phyloP scores from a whole-genome alignment of 768 basidiomycete species.

The Russula compacta region DNA sequence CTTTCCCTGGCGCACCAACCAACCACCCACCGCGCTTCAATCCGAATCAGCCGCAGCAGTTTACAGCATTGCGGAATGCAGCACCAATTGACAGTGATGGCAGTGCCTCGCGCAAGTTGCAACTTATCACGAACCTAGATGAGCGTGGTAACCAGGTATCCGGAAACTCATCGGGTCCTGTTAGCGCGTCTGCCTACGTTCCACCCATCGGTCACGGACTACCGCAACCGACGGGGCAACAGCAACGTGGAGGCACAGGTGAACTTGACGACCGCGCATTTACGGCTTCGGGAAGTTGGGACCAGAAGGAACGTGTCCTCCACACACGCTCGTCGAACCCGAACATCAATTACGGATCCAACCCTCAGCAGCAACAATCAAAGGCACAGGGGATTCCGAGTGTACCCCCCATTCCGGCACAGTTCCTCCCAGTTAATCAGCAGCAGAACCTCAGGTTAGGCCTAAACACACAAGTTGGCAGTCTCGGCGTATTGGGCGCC shows the following conservation, averaged over 20 bases:
- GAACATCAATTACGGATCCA: conserved; percentile 54
- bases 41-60: conserved; percentile 31
- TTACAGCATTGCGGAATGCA: conserved; percentile 33
- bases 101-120: conserved; percentile 38
- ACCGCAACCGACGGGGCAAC: conserved; percentile 27
- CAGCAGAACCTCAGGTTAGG: conserved; percentile 15
- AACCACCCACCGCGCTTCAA: conserved; percentile 66
- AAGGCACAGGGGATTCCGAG: conserved; percentile 41
- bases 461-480: conserved; percentile 26
- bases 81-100: conserved; percentile 31
- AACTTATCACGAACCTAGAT: conserved; percentile 55
- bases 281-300: conserved; percentile 43
- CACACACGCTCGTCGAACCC: conserved; percentile 55
- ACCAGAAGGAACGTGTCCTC: conserved; percentile 53
- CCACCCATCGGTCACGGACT: conserved; percentile 35
- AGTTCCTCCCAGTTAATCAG: conserved; percentile 51
- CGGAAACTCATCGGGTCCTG: conserved; percentile 36
- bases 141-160: conserved; percentile 50
- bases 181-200: conserved; percentile 39
- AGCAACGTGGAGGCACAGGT: conserved; percentile 23
- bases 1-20: conserved; percentile 38
- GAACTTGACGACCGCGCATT: conserved; percentile 29
- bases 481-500: conserved; percentile 33
- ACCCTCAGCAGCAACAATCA: conserved; percentile 25
- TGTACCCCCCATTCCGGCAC: conserved; percentile 64